phyloP scores from a whole-genome alignment of 805 yeast genomes.

The Metschnikowia continentalis region DNA sequence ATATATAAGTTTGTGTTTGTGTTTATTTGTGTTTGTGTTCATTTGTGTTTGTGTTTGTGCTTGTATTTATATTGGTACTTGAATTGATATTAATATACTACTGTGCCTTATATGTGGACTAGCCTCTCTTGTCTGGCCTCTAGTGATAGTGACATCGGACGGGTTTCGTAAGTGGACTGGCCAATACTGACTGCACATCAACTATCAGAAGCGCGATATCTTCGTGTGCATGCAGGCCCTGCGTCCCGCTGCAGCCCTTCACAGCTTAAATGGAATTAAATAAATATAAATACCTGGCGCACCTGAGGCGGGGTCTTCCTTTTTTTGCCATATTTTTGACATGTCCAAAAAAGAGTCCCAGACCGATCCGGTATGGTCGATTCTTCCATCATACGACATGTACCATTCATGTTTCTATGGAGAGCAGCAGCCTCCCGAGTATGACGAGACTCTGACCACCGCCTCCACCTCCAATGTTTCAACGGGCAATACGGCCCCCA shows the following conservation, averaged over 20 bases:
- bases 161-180: not conserved
- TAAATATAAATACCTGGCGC: not conserved
- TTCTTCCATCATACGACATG: conserved; percentile 39
- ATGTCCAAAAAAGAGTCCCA: not conserved
- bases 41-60: too few species aligned
- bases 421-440: conserved; percentile 14
- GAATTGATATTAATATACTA: too few species aligned
- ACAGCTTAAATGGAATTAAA: not conserved
- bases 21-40: too few species aligned
- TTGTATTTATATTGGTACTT: too few species aligned
- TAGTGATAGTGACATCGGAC: too few species aligned
- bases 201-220: not conserved
- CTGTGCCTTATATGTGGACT: too few species aligned
- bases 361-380: conserved; percentile 34
- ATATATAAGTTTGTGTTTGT: too few species aligned
- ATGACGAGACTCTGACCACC: conserved; percentile 12
- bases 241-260: not conserved
- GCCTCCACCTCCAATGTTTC: conserved; percentile 1
- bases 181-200: not conserved
- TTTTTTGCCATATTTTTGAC: not conserved
- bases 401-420: conserved; percentile 19
- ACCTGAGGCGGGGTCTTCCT: not conserved
- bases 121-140: too few species aligned
- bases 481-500: not conserved
- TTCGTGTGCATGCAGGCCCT: not conserved